Base-by-base conservation (phyloP, 2,329 filamentous ascomycete genomes). In the Coniochaeta sp. region DNA sequence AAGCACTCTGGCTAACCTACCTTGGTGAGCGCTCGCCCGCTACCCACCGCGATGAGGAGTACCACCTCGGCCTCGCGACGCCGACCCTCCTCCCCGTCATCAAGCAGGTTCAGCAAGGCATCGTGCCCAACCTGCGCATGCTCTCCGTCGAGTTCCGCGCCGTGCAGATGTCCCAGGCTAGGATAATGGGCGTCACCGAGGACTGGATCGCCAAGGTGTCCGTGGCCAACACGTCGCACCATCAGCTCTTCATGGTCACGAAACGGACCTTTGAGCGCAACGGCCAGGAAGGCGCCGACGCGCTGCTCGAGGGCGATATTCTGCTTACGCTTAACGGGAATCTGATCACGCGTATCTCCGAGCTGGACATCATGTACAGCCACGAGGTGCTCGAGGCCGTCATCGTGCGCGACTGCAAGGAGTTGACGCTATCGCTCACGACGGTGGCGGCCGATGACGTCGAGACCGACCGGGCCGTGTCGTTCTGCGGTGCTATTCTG, bases 291-390 rank as follows among this genome's bases (percentile, higher is more conserved):
- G 40, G 55, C 80, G 75, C 76, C 1, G 70, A 62, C 80, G 84
- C 87, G 17, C 81, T 99, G 17, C 81, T 90, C 33, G 96, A 99
- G 76, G 92, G 93, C 58, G 95, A 99, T 71, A 89, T 99, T 58
- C 87, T 99, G 61, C 82, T 99, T 62, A 96, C 91, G 0, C 79
- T 99, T 55, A 97, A 98, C 72, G 90, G 84, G 67, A 90, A 93
- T 70, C 87, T 98, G 64, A 93, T 98, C 74, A 99, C 96, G 0
- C 88, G 91, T 57, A 92, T 97, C 60, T 89, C 89, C 0, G 92
- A 99, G 73, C 83, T 99, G 50, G 95, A 99, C 72, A 82, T 97
- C 66, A 98, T 98, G 95, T 99, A 99, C 76, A 88, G 89, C 67
- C 86, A 96, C 69, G 88, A 93, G 62, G 74, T 84, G 34, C 83